Evolutionary conservation across 441 rosid genomes (phyloP), one percentile per base, ranked within the genome.

Genomic region (Euphorbia schlechtendalii): DNA sequence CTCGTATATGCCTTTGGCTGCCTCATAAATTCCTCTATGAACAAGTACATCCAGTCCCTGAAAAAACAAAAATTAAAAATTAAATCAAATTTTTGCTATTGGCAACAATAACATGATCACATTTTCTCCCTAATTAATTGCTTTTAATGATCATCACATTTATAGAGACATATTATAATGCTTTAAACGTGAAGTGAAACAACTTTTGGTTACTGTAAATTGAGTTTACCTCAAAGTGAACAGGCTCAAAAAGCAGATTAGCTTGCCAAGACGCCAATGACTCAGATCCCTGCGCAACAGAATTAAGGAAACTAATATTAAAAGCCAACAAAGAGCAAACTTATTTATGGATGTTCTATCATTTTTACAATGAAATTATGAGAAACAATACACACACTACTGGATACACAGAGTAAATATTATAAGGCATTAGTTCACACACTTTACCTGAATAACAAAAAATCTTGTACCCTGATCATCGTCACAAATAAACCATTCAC

Each of bases 1-100:
- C 56, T 86, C 90, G 70, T 86, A 93, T 55, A 90, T 90, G 17
- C 99, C 97, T 82, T 90, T 93, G 22, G 99, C 99, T 61, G 99
- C 99, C 80, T 93, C 97, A 41, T 93, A 90, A 59, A 93, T 93
- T 38, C 99, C 99, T 83, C 98, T 84, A 57, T 92, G 98, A 62
- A 88, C 94, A 18, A 76, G 82, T 49, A 81, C 85, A 77, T 80
- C 96, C 15, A 88, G 67, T 34, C 90, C 96, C 97, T 89, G 71
- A 52, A 74, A 51, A n/a, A n/a, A n/a, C n/a, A n/a, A n/a, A n/a
- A n/a, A n/a, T n/a, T n/a, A n/a, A n/a, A n/a, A n/a, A n/a, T n/a
- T n/a, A n/a, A n/a, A 40, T 59, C 71, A 20, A 6, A 43, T 46
- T 30, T 9, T 36, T 24, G 51, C 57, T 62, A 20, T 38, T 15